phyloP scores from a whole-genome alignment of 2,329 filamentous ascomycete species.

The Sphaceloma murrayae region DNA sequence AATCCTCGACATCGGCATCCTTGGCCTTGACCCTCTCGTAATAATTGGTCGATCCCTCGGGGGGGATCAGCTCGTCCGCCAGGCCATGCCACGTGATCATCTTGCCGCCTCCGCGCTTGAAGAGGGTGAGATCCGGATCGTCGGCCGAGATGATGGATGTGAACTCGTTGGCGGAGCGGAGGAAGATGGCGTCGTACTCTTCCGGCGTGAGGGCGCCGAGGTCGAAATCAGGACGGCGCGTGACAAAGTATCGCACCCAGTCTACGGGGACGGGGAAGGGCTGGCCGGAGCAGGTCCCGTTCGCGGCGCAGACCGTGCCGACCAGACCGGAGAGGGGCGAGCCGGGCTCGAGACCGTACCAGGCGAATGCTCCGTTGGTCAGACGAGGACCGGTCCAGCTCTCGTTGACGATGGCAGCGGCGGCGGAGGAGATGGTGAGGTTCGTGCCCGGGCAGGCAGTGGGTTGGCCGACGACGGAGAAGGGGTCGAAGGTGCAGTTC shows the following conservation, averaged over 20 bases:
- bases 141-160: slow-evolving; percentile 28
- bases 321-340: too few species aligned
- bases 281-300: too few species aligned
- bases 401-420: slow-evolving; percentile 28
- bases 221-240: too few species aligned
- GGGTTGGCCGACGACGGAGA: too few species aligned
- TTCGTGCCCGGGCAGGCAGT: slow-evolving; percentile 24
- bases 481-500: slow-evolving; percentile 39
- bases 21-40: slow-evolving; percentile 43
- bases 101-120: slow-evolving; percentile 45
- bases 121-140: slow-evolving; percentile 41
- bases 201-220: too few species aligned
- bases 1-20: slow-evolving; percentile 36
- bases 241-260: too few species aligned
- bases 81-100: slow-evolving; percentile 52
- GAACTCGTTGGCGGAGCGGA: too few species aligned
- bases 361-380: too few species aligned
- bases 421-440: slow-evolving; percentile 28
- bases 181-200: too few species aligned
- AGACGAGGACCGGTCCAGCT: slow-evolving; percentile 35
- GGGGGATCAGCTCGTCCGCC: slow-evolving; percentile 44
- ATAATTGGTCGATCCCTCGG: slow-evolving; percentile 48
- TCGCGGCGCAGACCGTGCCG: too few species aligned
- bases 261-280: too few species aligned
- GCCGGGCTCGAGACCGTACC: too few species aligned